Base-by-base conservation (phyloP, 179 eudicot genomes). In the Actinidia polygama region DNA sequence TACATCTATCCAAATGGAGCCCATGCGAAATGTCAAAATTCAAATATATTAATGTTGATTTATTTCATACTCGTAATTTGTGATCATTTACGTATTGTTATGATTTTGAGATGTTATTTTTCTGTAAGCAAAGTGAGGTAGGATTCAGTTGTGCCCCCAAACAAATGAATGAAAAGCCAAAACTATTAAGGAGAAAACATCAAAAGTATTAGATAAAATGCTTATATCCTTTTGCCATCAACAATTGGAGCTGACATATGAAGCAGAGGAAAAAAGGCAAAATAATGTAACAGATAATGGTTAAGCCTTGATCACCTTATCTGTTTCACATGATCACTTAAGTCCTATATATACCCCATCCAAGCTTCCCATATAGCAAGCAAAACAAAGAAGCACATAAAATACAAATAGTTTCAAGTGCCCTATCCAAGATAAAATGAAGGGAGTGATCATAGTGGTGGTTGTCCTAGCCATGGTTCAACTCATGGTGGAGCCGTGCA, bases 161-260 rank as follows among this genome's bases (percentile, higher is more conserved):
- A 66, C 64, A 36, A 61, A 40, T 6, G 51, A 50, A 54, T 40
- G 36, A 49, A 23, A 19, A 30, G 55, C 79, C 64, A 75, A n/a
- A 66, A 71, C 75, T 7, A n/a, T n/a, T n/a, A n/a, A n/a, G n/a
- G 24, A 2, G 10, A 10, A 19, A 70, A n/a, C 10, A 46, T 46
- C 23, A 8, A 7, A 71, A 71, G 75, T 69, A 51, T 19, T 44
- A n/a, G n/a, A n/a, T 46, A 1, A 49, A 24, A 73, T 11, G 75
- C 26, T 76, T n/a, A n/a, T 36, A 79, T 77, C 62, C 77, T 77
- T 49, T 77, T 76, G 81, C 77, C 16, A 77, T 24, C 47, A 15
- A 66, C 21, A 23, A 53, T 21, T 44, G 49, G 19, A 78, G 71
- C 81, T 83, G 85, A 83, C 85, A 78, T 78, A 36, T 78, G 24